phyloP scores from a whole-genome alignment of 139 green algal species.

The Tetradesmus lagerheimii region DNA sequence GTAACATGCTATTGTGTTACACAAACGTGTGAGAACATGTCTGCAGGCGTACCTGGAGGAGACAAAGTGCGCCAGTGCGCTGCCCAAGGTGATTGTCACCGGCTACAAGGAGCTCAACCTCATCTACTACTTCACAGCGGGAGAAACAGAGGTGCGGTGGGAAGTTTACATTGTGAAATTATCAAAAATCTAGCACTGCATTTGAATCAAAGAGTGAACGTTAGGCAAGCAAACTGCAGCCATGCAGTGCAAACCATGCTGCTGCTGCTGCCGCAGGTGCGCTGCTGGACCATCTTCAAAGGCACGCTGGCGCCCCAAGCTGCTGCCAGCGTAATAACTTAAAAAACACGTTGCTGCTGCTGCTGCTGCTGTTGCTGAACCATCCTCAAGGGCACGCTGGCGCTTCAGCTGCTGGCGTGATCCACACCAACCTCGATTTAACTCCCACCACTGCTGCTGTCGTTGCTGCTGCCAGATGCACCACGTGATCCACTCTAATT shows the following conservation, averaged over 20 bases:
- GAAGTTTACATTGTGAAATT: background rate
- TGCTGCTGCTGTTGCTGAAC: slow-evolving; percentile 36
- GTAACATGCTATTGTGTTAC: no score
- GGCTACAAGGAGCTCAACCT: slow-evolving; percentile 74
- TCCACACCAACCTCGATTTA: background rate
- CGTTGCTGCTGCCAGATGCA: background rate
- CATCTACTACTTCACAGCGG: slow-evolving; percentile 98
- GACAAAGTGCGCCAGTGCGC: slow-evolving; percentile 37
- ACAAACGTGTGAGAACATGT: no score
- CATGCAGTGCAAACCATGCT: no score
- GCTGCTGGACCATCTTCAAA: slow-evolving; percentile 7
- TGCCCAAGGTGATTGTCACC: slow-evolving; percentile 72
- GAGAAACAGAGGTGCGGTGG: slow-evolving; percentile 83
- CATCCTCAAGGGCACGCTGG: background rate
- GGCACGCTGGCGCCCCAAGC: slow-evolving; percentile 1
- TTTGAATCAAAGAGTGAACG: no score
- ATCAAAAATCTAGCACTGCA: no score
- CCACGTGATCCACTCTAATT: no score
- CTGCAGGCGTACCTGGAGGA: slow-evolving; percentile 52
- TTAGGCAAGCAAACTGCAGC: no score
- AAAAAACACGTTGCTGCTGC: no score
- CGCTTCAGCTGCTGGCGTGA: background rate
- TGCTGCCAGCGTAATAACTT: background rate
- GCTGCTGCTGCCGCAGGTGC: background rate
- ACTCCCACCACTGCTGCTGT: no score